Conservation (phyloP, 805 yeast species). For the Myxozyma geophila region DNA sequence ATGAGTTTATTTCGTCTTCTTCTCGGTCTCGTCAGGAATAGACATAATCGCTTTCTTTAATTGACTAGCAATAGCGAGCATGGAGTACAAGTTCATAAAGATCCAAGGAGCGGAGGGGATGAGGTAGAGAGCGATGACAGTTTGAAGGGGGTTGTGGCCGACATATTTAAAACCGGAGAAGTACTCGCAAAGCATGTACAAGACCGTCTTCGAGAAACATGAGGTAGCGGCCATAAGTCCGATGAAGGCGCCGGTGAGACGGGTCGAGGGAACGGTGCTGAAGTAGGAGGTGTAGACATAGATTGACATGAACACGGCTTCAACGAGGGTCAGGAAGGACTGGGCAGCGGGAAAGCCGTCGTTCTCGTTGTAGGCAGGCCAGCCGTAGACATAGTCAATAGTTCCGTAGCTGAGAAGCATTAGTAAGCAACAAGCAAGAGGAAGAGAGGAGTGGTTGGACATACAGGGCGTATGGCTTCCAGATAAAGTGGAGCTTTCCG, state of each 20-base stretch:
- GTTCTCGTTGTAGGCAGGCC: conserved; percentile 22
- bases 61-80: conserved; percentile 19
- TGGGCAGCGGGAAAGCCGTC: conserved; percentile 35
- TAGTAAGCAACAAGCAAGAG: not conserved
- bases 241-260: conserved; percentile 24
- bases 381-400: conserved; percentile 34
- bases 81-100: conserved; percentile 11
- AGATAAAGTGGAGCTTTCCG: conserved; percentile 30
- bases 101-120: conserved; percentile 33
- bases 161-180: conserved; percentile 34
- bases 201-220: conserved; percentile 33
- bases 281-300: conserved; percentile 22
- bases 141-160: conserved; percentile 30
- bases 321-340: conserved; percentile 29
- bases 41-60: conserved; percentile 17
- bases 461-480: conserved; percentile 35
- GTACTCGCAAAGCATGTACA: conserved; percentile 29
- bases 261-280: conserved; percentile 6
- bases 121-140: conserved; percentile 16
- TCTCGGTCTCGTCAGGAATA: conserved; percentile 8
- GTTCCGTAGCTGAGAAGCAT: conserved; percentile 19
- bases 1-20: conserved; percentile 22
- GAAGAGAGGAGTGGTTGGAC: not conserved
- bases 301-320: conserved; percentile 13
- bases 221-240: conserved; percentile 29